Evolutionary conservation across 306 rosid genomes (phyloP), one percentile per base, ranked within the genome.

Genomic region (Cicer chorassanicum): DNA sequence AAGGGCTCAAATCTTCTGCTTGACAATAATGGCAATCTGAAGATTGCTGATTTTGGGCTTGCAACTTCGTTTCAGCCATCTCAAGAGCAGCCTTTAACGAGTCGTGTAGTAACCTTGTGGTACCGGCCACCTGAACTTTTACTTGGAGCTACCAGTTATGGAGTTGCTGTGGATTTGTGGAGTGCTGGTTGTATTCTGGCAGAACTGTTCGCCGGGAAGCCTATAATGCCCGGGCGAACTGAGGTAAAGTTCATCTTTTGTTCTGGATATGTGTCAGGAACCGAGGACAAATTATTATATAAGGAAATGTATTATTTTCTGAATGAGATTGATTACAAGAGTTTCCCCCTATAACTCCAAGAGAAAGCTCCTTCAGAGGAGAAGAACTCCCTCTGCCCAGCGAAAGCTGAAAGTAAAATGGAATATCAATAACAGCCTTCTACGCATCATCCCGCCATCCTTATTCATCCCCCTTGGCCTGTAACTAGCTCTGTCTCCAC

Each of bases 171-270:
- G 64, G 98, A 92, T 81, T 74, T 92, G 86, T 92, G 98, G 98
- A 92, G 98, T 83, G 62, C 83, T 56, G 98, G 98, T 83, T 92
- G 98, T 68, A 88, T 92, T 87, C 91, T 92, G 65, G 96, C 98
- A 68, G 96, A 92, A 68, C 61, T 92, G 72, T 84, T 87, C 72
- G 79, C 83, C n/a, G 93, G 98, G 83, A 88, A 88, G 78, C 92
- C 97, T 70, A 90, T 92, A 62, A 86, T 90, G 93, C 89, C 96
- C 0, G 97, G 97, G 78, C 83, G 97, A 68, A 92, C 97, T 15
- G 97, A 92, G 97, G 97, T 92, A 84, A n/a, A 19, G 61, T 77
- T 64, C 60, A 18, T 79, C 46, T 43, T 40, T 69, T 56, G 39
- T 75, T 13, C 18, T 75, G 70, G 55, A 48, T 50, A 43, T 8